Conservation (phyloP, 2,329 filamentous ascomycete genomes). For the Talaromyces sp. region DNA sequence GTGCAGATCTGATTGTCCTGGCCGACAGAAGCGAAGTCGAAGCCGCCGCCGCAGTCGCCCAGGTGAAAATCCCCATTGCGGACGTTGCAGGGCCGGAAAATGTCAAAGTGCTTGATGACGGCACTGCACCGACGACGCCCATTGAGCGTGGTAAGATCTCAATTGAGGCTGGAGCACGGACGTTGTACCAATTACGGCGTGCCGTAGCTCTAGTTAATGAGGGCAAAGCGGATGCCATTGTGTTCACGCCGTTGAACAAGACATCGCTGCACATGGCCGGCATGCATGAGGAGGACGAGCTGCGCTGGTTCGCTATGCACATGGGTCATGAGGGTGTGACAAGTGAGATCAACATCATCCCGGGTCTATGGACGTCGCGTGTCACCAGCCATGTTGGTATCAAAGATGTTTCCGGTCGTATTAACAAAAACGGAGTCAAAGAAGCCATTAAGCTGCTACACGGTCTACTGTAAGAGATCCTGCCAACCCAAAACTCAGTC, state of each 20-base stretch:
- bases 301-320: constrained; percentile 31
- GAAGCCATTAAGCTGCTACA: constrained; percentile 24
- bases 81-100: constrained; percentile 8
- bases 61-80: constrained; percentile 13
- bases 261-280: constrained; percentile 27
- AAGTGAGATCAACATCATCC: constrained; percentile 28
- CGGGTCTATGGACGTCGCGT: constrained; percentile 24
- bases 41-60: constrained; percentile 16
- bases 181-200: constrained; percentile 23
- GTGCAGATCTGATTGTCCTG: constrained; percentile 24
- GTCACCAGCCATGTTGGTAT: constrained; percentile 29
- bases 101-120: constrained; percentile 24
- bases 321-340: constrained; percentile 23
- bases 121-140: constrained; percentile 12
- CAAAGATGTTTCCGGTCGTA: constrained; percentile 22
- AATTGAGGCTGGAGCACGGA: constrained; percentile 18
- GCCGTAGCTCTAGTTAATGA: constrained; percentile 20
- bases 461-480: constrained; percentile 17
- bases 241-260: constrained; percentile 30
- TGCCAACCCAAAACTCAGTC: neutral
- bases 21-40: constrained; percentile 23
- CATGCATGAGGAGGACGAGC: constrained; percentile 30
- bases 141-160: constrained; percentile 17
- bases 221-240: constrained; percentile 25
- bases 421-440: constrained; percentile 19